Conservation (phyloP, 805 yeast genomes). For the Candida caryicola region DNA sequence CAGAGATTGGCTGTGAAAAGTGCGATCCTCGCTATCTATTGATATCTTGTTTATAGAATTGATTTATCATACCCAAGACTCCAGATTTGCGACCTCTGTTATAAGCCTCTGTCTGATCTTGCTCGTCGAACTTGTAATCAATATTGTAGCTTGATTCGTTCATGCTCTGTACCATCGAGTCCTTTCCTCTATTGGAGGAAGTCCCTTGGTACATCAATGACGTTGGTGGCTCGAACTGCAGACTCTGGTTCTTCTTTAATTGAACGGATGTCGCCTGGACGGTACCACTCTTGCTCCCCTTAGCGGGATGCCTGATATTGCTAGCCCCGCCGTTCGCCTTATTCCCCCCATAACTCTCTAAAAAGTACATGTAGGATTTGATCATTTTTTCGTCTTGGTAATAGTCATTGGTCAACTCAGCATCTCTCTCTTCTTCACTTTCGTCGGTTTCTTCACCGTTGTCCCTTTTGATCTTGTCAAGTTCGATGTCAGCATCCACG, state of each 20-base stretch:
- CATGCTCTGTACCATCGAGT: slow-evolving; percentile 11
- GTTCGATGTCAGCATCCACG: slow-evolving; percentile 11
- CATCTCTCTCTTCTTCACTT: slow-evolving; percentile 25
- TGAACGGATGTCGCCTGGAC: background rate
- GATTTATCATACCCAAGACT: slow-evolving; percentile 77
- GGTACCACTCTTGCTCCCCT: background rate
- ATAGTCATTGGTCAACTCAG: slow-evolving; percentile 34
- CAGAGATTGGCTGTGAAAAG: no score
- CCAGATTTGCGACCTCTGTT: slow-evolving; percentile 43
- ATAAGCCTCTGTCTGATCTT: slow-evolving; percentile 33
- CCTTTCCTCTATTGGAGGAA: background rate
- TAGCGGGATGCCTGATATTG: background rate
- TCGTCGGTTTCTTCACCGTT: slow-evolving; percentile 14
- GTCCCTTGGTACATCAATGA: slow-evolving; percentile 12
- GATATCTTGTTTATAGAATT: slow-evolving; percentile 60
- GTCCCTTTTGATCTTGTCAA: slow-evolving; percentile 13
- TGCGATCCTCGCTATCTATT: slow-evolving; percentile 16
- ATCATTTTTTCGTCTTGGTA: slow-evolving; percentile 84
- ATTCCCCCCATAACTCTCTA: slow-evolving; percentile 67
- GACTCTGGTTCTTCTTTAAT: no score
- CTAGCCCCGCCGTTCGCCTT: slow-evolving; percentile 6
- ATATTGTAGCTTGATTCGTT: slow-evolving; percentile 29
- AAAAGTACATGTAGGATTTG: slow-evolving; percentile 81
- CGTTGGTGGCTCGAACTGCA: slow-evolving; percentile 18
- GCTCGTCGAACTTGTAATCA: slow-evolving; percentile 22